Evolutionary conservation across 331 rosid genomes (phyloP).

Genomic region (Pyracantha coccinea): DNA sequence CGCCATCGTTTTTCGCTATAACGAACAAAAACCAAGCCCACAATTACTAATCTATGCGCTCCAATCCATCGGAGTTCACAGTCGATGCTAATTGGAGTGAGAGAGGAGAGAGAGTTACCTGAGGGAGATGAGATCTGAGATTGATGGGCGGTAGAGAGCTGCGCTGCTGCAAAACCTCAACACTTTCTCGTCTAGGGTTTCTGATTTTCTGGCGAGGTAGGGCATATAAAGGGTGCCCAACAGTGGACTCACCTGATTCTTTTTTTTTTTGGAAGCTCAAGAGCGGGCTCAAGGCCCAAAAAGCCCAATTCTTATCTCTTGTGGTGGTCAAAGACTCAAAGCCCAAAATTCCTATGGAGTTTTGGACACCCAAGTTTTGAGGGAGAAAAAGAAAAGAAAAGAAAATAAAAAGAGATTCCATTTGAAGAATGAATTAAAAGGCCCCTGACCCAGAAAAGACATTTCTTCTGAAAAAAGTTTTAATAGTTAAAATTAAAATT

Average conservation of each 20-base stretch:
- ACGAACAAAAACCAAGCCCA: not conserved
- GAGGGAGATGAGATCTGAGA: constrained; percentile 2
- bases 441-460: not conserved
- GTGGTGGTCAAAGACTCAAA: not conserved
- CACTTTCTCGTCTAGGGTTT: not conserved
- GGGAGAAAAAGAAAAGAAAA: no score
- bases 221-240: not conserved
- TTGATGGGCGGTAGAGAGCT: not conserved
- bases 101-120: not conserved
- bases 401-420: not conserved
- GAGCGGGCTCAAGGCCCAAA: not conserved
- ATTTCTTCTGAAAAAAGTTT: no score
- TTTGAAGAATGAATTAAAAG: not conserved
- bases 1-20: constrained; percentile 36
- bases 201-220: not conserved
- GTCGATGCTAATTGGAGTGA: not conserved
- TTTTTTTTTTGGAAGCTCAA: not conserved
- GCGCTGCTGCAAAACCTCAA: constrained; percentile 2
- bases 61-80: not conserved
- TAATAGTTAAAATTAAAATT: no score
- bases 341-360: not conserved
- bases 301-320: not conserved
- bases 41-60: not conserved
- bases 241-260: not conserved
- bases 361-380: not conserved